Conservation (phyloP, 352 stramenopile genomes). For the Globisporangium viniferum region DNA sequence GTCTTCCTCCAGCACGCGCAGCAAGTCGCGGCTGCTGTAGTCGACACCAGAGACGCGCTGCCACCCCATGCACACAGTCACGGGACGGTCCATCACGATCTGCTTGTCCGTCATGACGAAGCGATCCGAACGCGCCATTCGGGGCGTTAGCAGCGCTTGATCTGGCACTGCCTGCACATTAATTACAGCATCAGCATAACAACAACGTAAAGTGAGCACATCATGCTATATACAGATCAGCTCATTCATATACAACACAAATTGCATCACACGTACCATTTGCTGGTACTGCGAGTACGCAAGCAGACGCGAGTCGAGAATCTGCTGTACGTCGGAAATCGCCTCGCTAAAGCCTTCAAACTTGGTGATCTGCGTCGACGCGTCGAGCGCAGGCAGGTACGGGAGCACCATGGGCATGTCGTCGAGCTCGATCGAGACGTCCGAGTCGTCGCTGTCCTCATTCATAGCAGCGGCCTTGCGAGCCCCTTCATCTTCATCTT, state of each 20-base stretch:
- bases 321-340: conserved; percentile 66
- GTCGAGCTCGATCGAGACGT: conserved; percentile 49
- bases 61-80: conserved; percentile 87
- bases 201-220: conserved; percentile 3
- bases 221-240: not conserved
- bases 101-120: conserved; percentile 62
- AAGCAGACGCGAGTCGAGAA: conserved; percentile 72
- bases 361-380: conserved; percentile 85
- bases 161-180: conserved; percentile 43
- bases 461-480: not conserved
- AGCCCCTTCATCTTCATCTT: conserved; percentile 1
- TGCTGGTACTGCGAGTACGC: conserved; percentile 84
- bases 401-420: conserved; percentile 48
- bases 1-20: conserved; percentile 80
- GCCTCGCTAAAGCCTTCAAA: conserved; percentile 78
- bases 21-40: conserved; percentile 62
- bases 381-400: conserved; percentile 71
- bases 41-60: conserved; percentile 75
- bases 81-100: conserved; percentile 60
- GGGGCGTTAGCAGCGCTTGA: conserved; percentile 61
- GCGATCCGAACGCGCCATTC: conserved; percentile 39
- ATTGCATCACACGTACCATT: conserved; percentile 40
- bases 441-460: conserved; percentile 24
- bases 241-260: not conserved
- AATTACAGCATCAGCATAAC: not conserved